Evolutionary conservation across 1,284 basidiomycete species (phyloP).

Genomic region (Cronartium ribicola): DNA sequence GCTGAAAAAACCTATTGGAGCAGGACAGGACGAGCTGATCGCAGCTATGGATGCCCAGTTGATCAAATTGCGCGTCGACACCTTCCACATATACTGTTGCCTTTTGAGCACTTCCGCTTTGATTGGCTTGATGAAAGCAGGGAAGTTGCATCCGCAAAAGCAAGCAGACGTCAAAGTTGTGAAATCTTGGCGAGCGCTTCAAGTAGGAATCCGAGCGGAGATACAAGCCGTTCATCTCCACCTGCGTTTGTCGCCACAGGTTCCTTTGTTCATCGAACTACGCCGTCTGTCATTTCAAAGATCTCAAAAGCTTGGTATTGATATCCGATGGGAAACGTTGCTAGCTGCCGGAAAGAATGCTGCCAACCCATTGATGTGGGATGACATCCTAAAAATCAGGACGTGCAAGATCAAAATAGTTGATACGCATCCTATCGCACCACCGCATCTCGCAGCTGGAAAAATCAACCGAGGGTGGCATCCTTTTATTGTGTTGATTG

Average conservation of each 20-base stretch:
- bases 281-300: slow-evolving; percentile 37
- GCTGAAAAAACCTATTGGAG: slow-evolving; percentile 12
- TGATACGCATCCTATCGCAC: slow-evolving; percentile 25
- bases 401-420: slow-evolving; percentile 58
- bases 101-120: slow-evolving; percentile 62
- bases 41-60: slow-evolving; percentile 22
- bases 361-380: slow-evolving; percentile 61
- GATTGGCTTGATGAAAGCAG: slow-evolving; percentile 51
- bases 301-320: slow-evolving; percentile 46
- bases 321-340: slow-evolving; percentile 51
- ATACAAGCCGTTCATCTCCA: slow-evolving; percentile 43
- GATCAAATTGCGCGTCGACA: slow-evolving; percentile 55
- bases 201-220: slow-evolving; percentile 44
- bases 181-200: slow-evolving; percentile 8
- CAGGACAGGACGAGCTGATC: slow-evolving; percentile 31
- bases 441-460: slow-evolving; percentile 15
- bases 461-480: slow-evolving; percentile 49
- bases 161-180: neutral
- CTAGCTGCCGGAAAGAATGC: slow-evolving; percentile 56
- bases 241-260: slow-evolving; percentile 36
- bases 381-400: slow-evolving; percentile 68
- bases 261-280: slow-evolving; percentile 36
- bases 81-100: slow-evolving; percentile 69
- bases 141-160: neutral
- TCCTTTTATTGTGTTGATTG: slow-evolving; percentile 52